Percentiles rank a stretch among this genome's conserved stretches.
These are phyloP conservation scores for Rhizopogon vesiculosus DNA, from an alignment of 768 basidiomycete species.

Conservation along the genomic window DNA sequence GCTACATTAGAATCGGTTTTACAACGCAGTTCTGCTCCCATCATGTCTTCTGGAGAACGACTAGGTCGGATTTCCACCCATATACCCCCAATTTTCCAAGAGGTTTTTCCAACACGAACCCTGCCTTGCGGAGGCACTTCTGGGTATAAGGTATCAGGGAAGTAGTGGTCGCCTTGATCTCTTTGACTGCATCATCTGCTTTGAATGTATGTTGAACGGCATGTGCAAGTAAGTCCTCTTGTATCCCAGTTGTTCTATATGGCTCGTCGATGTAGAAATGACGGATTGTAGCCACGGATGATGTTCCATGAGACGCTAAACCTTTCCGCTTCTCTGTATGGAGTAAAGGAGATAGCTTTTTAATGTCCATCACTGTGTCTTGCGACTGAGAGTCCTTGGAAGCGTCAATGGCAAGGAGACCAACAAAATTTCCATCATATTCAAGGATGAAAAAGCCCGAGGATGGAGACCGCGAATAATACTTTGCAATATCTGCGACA, in stretches of 20 bases:
- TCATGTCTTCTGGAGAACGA: slow-evolving; percentile 37
- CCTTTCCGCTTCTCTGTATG: slow-evolving; percentile 9
- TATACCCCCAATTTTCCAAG: slow-evolving; percentile 47
- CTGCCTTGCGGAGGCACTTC: slow-evolving; percentile 38
- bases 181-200: slow-evolving; percentile 33
- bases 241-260: slow-evolving; percentile 52
- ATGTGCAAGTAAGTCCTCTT: slow-evolving; percentile 61
- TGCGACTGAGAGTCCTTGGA: slow-evolving; percentile 33
- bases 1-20: background rate
- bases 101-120: slow-evolving; percentile 45
- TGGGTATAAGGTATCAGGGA: slow-evolving; percentile 49
- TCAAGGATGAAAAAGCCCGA: slow-evolving; percentile 74
- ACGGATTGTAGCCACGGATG: slow-evolving; percentile 59
- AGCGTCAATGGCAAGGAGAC: slow-evolving; percentile 69
- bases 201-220: slow-evolving; percentile 57
- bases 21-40: slow-evolving; percentile 33
- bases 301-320: slow-evolving; percentile 28
- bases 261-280: slow-evolving; percentile 72
- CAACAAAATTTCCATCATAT: slow-evolving; percentile 52
- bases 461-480: slow-evolving; percentile 57
- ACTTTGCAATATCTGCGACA: slow-evolving; percentile 42
- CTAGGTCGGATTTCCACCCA: slow-evolving; percentile 47
- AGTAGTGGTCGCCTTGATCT: slow-evolving; percentile 42
- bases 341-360: slow-evolving; percentile 13
- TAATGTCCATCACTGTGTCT: slow-evolving; percentile 21